Percentiles rank a stretch among this genome's conserved stretches.
phyloP scores from a whole-genome alignment of 2,329 filamentous ascomycete species.

The Phialophora chinensis region DNA sequence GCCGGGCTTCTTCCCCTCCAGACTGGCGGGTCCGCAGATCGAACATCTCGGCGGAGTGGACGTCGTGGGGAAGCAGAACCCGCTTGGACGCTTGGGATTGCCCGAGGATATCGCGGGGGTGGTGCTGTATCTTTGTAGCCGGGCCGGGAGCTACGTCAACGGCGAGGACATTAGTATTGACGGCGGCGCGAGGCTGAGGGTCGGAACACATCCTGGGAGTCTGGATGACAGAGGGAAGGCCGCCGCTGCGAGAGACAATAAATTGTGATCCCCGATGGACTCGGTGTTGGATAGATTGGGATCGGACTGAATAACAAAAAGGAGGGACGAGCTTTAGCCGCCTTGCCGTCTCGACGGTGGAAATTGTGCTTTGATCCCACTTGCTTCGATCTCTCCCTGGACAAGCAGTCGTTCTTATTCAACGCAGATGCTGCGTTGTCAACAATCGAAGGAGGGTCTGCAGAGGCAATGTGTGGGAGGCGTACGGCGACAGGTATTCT shows the following conservation, averaged over 20 bases:
- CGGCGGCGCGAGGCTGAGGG: constrained; percentile 52
- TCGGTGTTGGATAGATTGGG: too few relatives aligned
- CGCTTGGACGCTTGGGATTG: constrained; percentile 69
- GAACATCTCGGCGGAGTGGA: constrained; percentile 31
- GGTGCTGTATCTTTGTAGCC: constrained; percentile 71
- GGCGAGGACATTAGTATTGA: constrained; percentile 69
- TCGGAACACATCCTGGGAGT: constrained; percentile 18
- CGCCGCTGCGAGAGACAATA: not conserved
- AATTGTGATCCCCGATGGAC: not conserved
- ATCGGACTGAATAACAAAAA: too few relatives aligned
- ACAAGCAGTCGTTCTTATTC: too few relatives aligned
- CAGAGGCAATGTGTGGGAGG: not conserved
- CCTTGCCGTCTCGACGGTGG: too few relatives aligned
- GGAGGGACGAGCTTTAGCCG: too few relatives aligned
- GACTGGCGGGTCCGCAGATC: constrained; percentile 29
- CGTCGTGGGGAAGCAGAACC: constrained; percentile 57
- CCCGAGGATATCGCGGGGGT: constrained; percentile 79
- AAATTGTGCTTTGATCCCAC: too few relatives aligned
- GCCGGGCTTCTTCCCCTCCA: constrained; percentile 45
- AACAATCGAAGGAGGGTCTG: too few relatives aligned
- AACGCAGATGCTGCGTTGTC: too few relatives aligned
- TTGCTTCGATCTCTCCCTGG: too few relatives aligned
- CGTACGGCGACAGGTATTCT: not conserved
- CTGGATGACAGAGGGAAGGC: constrained; percentile 4
- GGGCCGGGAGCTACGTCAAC: constrained; percentile 70